These are phyloP conservation scores for Macrophomina tecta DNA, from an alignment of 2,329 filamentous ascomycete genomes.

Conservation along the genomic window DNA sequence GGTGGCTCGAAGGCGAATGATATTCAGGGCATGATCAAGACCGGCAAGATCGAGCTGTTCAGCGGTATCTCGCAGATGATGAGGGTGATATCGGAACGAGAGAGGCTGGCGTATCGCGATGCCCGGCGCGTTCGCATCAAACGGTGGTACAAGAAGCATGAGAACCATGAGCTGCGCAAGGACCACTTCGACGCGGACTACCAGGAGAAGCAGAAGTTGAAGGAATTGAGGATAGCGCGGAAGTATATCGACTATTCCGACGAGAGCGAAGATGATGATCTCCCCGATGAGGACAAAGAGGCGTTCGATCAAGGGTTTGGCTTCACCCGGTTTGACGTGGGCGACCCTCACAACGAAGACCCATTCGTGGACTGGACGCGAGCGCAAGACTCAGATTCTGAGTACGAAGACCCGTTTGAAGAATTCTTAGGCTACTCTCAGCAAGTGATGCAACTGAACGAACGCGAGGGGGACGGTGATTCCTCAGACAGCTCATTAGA, in stretches of 20 bases:
- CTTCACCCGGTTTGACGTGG: constrained; percentile 10
- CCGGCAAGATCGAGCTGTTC: constrained; percentile 8
- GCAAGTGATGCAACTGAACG: not conserved
- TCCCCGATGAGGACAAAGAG: not conserved
- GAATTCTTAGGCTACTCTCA: not conserved
- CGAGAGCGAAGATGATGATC: constrained; percentile 11
- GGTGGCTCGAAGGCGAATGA: constrained; percentile 1
- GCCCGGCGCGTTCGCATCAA: constrained; percentile 9
- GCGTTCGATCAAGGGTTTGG: constrained; percentile 7
- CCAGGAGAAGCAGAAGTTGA: constrained; percentile 13
- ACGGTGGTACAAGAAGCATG: constrained; percentile 20
- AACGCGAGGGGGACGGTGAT: not conserved
- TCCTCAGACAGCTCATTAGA: not conserved
- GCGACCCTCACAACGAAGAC: constrained; percentile 1
- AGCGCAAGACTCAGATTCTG: not conserved
- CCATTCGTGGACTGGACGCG: not conserved
- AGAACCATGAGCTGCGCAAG: not conserved
- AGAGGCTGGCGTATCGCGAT: constrained; percentile 8
- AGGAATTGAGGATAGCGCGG: constrained; percentile 10
- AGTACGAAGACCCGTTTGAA: constrained; percentile 1
- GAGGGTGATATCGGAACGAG: constrained; percentile 2
- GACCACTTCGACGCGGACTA: constrained; percentile 4
- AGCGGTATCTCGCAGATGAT: constrained; percentile 16
- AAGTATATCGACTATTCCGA: constrained; percentile 8
- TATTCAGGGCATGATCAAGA: constrained; percentile 2